These are phyloP conservation scores for Cupressus sempervirens DNA, from an alignment of 75 land plant genomes.

Conservation along the genomic window DNA sequence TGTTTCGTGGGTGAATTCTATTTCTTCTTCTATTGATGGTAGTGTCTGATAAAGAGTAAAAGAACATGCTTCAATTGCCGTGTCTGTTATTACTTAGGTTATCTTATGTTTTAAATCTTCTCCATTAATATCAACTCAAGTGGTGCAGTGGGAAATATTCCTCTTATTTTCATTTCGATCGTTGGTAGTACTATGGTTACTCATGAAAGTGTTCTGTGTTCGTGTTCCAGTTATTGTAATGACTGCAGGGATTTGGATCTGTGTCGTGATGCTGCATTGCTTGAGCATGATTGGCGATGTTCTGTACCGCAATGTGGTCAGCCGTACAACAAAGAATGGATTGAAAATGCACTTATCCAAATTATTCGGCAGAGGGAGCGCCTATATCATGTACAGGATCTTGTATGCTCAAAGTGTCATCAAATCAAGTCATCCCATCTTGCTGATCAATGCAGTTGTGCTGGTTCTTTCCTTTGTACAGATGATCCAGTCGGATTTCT, in stretches of 20 bases:
- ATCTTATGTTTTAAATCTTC: background rate
- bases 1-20: background rate
- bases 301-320: constrained; percentile 88
- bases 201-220: background rate
- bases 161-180: background rate
- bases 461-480: constrained; percentile 77
- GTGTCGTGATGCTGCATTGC: constrained; percentile 74
- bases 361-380: constrained; percentile 92
- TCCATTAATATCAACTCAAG: background rate
- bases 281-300: constrained; percentile 84
- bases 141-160: background rate
- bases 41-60: background rate
- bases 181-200: background rate
- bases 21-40: background rate
- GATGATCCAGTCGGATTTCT: constrained; percentile 66
- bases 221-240: constrained; percentile 79
- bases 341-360: constrained; percentile 90
- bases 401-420: constrained; percentile 74
- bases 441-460: constrained; percentile 92
- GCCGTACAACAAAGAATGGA: constrained; percentile 73
- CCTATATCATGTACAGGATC: constrained; percentile 90
- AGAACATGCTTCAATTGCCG: background rate
- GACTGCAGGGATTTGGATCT: constrained; percentile 94
- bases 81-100: background rate
- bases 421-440: constrained; percentile 86